A percentile compares a stretch with the other conserved stretches of the same genome.
Conservation (phyloP, 176 grass and related monocot species). For the Paspalum notatum region DNA sequence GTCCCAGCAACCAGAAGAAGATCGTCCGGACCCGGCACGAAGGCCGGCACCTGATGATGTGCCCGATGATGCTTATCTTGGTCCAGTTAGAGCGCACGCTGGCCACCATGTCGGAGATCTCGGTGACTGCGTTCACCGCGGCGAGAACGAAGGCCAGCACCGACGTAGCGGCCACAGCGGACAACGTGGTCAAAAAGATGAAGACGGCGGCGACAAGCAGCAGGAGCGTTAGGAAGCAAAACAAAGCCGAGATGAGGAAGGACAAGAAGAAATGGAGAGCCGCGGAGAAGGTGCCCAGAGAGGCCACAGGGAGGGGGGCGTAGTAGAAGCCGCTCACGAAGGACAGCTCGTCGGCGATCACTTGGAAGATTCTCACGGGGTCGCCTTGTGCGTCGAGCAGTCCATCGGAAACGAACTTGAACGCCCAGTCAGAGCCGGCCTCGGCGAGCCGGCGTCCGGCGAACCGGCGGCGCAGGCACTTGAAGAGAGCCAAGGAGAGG, state of each 20-base stretch:
- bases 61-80: neutral
- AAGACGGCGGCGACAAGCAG: no score
- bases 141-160: neutral
- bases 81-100: conserved; percentile 5
- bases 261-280: neutral
- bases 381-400: neutral
- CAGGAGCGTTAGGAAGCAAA: no score
- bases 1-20: neutral
- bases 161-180: no score
- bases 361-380: neutral
- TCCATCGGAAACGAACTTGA: neutral
- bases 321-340: neutral
- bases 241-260: neutral
- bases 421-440: neutral
- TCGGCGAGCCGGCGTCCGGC: neutral
- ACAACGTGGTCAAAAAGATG: no score
- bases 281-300: neutral
- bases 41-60: neutral
- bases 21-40: neutral
- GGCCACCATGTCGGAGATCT: neutral
- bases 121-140: neutral
- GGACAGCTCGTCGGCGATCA: neutral
- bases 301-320: neutral
- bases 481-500: conserved; percentile 21
- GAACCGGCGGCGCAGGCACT: conserved; percentile 16